These are phyloP conservation scores for Botryotinia narcissicola DNA, from an alignment of 2,329 filamentous ascomycete genomes.

Conservation along the genomic window DNA sequence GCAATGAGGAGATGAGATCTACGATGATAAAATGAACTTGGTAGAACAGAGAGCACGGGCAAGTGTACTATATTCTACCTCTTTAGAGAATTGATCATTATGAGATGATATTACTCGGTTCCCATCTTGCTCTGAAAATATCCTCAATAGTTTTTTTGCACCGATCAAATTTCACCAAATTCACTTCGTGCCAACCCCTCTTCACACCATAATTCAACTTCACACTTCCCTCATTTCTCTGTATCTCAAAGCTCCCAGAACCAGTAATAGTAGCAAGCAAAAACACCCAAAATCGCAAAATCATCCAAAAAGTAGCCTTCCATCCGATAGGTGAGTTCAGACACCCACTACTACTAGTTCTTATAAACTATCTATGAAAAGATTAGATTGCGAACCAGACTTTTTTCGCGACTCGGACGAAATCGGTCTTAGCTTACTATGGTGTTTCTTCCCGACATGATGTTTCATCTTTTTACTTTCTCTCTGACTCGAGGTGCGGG, in stretches of 20 bases:
- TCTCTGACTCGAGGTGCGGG: background rate
- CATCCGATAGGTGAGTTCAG: conserved; percentile 4
- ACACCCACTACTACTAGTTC: background rate
- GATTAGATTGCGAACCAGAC: background rate
- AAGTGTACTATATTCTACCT: background rate
- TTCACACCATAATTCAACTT: background rate
- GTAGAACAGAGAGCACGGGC: background rate
- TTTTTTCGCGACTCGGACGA: background rate
- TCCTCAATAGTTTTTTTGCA: accelerated
- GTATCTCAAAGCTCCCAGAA: background rate
- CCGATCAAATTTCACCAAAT: too few species aligned
- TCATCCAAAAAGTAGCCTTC: background rate
- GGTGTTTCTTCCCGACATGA: background rate
- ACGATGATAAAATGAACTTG: background rate
- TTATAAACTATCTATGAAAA: background rate
- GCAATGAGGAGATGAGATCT: background rate
- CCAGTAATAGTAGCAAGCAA: background rate
- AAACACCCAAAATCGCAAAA: background rate
- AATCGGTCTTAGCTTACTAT: background rate
- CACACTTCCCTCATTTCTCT: background rate
- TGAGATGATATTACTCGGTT: background rate
- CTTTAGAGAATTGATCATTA: background rate
- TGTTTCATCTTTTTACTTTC: conserved; percentile 1
- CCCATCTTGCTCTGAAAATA: background rate
- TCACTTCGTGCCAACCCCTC: background rate